Percentiles rank a stretch among this genome's conserved stretches.
These are phyloP conservation scores for Paraconiothyrium sp. DNA, from an alignment of 2,329 filamentous ascomycete species.

Conservation along the genomic window DNA sequence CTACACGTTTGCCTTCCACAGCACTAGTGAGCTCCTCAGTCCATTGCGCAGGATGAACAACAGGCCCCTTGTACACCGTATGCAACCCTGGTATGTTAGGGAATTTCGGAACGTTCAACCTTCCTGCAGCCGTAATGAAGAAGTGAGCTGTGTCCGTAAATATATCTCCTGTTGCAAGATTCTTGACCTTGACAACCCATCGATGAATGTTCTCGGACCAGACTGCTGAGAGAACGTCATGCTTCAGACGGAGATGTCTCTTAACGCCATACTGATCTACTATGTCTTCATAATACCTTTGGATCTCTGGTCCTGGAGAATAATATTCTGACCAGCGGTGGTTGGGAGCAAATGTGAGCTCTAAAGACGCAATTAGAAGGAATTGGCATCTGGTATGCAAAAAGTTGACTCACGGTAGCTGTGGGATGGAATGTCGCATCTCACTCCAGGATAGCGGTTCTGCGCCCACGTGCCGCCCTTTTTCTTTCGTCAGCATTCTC, in stretches of 20 bases:
- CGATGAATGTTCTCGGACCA: not conserved
- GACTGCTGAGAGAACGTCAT: not conserved
- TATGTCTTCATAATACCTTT: not conserved
- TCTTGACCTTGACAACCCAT: not conserved
- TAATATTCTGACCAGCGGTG: constrained; percentile 4
- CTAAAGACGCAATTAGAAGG: not conserved
- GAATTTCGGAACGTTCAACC: constrained; percentile 1
- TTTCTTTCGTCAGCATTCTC: not conserved
- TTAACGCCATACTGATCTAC: not conserved
- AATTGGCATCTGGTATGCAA: not conserved
- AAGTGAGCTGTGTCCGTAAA: not conserved
- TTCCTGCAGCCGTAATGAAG: not conserved
- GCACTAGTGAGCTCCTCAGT: not conserved
- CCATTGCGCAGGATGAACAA: constrained; percentile 1
- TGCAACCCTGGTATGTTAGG: not conserved
- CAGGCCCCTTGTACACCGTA: not conserved
- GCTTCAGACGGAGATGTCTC: not conserved
- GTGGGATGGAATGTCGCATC: constrained; percentile 1
- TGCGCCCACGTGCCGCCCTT: constrained; percentile 1
- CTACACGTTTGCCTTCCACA: constrained; percentile 4
- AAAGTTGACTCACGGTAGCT: not conserved
- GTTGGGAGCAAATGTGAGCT: constrained; percentile 4
- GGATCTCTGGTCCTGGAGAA: not conserved
- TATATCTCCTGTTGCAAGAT: not conserved
- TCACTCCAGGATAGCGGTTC: not conserved